Conservation (phyloP, 257 asterid genomes). For the Catharanthus roseus region DNA sequence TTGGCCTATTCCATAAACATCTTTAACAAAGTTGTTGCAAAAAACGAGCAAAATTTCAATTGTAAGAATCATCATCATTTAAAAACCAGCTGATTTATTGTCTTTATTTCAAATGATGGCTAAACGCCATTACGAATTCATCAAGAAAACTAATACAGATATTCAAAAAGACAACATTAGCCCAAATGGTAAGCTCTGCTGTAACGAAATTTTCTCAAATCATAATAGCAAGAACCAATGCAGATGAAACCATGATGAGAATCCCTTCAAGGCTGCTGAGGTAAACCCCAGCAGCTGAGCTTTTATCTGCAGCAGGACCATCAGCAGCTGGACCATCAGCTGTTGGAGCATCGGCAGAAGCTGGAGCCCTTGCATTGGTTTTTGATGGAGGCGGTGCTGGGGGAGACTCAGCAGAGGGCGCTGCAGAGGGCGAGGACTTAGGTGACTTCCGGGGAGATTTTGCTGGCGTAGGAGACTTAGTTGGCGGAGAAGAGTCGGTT, state of each 20-base stretch:
- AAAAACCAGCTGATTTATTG: background rate
- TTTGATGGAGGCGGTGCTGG: slow-evolving; percentile 8
- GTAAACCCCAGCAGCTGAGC: background rate
- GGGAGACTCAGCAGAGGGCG: background rate
- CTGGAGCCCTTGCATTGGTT: slow-evolving; percentile 12
- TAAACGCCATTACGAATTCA: background rate
- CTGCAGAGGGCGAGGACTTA: slow-evolving; percentile 8
- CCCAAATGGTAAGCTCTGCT: background rate
- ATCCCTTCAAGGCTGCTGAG: slow-evolving; percentile 7
- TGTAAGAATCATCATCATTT: background rate
- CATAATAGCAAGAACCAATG: slow-evolving; percentile 9
- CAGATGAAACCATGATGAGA: slow-evolving; percentile 1
- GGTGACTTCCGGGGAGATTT: slow-evolving; percentile 12
- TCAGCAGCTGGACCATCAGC: slow-evolving; percentile 26
- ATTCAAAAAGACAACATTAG: background rate
- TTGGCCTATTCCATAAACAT: too few relatives aligned
- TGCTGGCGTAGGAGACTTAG: slow-evolving; percentile 16
- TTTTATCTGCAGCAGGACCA: slow-evolving; percentile 6
- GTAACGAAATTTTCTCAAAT: background rate
- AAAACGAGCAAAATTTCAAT: background rate
- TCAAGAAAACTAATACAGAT: background rate
- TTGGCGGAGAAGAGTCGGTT: slow-evolving; percentile 2
- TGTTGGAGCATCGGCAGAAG: slow-evolving; percentile 20
- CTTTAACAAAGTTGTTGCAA: background rate
- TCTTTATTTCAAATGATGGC: background rate